Evolutionary conservation across 768 basidiomycete genomes (phyloP), one percentile per base, ranked within the genome.

Genomic region (Boletus pseudo-olivaceus): DNA sequence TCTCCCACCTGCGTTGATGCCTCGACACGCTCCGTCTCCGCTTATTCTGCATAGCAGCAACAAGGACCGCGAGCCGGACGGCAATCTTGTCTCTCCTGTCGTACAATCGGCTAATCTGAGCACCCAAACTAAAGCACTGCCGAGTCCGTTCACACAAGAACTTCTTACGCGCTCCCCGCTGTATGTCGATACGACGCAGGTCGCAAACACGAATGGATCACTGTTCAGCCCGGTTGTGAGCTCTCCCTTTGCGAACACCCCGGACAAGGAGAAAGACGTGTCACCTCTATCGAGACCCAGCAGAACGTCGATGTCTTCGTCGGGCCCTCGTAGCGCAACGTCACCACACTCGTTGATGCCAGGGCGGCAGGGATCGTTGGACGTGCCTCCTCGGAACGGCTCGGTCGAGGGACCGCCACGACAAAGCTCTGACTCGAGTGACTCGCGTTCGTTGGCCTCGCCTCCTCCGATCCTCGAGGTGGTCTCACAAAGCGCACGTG

Each of bases 381-480:
- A 72, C 19, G 53, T 17, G 12, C 59, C 58, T n/a, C 43, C 51
- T 33, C 46, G 62, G 15, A 56, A 49, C 11, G 40, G 44, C 37
- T 67, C 70, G n/a, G 11, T 44, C 33, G 67, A 72, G 23, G 53
- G 58, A 46, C 56, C 49, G 0, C 53, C 44, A 10, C 65, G 63
- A 20, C 46, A 39, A 29, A 68, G 67, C 45, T 60, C 60, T 1
- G 68, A 72, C 12, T 67, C 69, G 47, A 35, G 56, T 40, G 69
- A 71, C 12, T 72, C 73, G 1, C 72, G 70, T 12, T 71, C 72
- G 8, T 66, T 73, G 34, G 54, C 74, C 2, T 78, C 80, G 3
- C 76, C 79, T 1, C 70, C 75, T 1, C 71, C 75, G 1, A 60
- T 78, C 2, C 67, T 53, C 0, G 76, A 80, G 4, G 73, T 75